phyloP scores from a whole-genome alignment of 2,329 filamentous ascomycete genomes.

The Claviceps maximensis region DNA sequence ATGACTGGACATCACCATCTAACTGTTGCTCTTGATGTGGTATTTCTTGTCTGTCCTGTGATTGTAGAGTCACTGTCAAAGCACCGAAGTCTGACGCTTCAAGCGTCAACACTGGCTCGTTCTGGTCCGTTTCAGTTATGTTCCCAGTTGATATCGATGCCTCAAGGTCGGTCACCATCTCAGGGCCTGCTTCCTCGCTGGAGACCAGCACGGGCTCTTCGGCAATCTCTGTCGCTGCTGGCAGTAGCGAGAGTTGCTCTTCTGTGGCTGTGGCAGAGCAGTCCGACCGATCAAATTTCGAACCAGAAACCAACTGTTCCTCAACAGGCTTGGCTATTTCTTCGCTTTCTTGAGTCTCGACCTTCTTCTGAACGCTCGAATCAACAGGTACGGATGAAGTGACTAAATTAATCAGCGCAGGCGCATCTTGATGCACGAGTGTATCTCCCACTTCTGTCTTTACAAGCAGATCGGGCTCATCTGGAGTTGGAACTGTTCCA shows the following conservation, averaged over 20 bases:
- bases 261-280: background rate
- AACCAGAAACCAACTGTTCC: background rate
- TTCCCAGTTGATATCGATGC: background rate
- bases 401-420: background rate
- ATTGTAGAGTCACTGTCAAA: background rate
- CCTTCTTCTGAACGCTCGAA: background rate
- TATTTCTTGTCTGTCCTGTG: background rate
- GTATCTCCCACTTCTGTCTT: background rate
- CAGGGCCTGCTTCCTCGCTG: background rate
- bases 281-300: background rate
- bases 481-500: background rate
- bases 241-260: background rate
- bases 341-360: background rate
- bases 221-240: too few relatives aligned
- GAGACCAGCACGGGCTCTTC: background rate
- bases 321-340: background rate
- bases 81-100: background rate
- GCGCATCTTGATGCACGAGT: background rate
- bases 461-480: background rate
- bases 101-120: background rate
- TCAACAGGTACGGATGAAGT: background rate
- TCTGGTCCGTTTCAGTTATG: background rate
- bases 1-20: background rate
- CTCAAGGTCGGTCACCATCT: background rate
- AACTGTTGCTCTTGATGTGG: background rate